phyloP scores from a whole-genome alignment of 768 basidiomycete genomes.

The Lentinula aciculospora region DNA sequence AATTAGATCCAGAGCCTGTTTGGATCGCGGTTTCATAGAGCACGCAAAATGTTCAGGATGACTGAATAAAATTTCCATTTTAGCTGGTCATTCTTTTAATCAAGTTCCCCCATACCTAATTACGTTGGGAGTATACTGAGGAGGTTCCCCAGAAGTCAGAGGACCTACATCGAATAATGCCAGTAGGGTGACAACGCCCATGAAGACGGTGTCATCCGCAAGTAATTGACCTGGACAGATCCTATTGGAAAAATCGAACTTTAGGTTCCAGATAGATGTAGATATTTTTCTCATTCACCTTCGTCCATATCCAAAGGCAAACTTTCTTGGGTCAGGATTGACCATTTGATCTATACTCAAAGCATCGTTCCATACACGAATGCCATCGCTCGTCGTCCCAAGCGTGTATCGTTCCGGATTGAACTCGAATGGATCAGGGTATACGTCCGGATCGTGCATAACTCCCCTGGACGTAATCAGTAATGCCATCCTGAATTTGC shows the following conservation, averaged over 20 bases:
- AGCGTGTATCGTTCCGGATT: slow-evolving; percentile 23
- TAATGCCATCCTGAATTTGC: background rate
- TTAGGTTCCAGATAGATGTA: background rate
- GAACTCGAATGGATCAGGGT: slow-evolving; percentile 25
- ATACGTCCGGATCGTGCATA: slow-evolving; percentile 23
- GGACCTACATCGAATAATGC: slow-evolving; percentile 14
- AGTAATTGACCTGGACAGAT: slow-evolving; percentile 22
- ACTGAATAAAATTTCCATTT: background rate
- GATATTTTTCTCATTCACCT: slow-evolving; percentile 5
- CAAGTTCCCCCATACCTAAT: background rate
- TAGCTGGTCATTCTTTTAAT: background rate
- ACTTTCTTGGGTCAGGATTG: slow-evolving; percentile 10
- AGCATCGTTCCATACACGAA: background rate
- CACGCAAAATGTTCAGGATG: slow-evolving; percentile 8
- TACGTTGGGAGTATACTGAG: background rate
- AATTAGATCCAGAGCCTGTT: background rate
- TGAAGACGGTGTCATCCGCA: slow-evolving; percentile 15
- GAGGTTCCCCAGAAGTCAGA: slow-evolving; percentile 6
- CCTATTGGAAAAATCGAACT: background rate
- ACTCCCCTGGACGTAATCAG: slow-evolving; percentile 17
- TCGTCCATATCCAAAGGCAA: slow-evolving; percentile 16
- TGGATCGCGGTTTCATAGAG: slow-evolving; percentile 2
- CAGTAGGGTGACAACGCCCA: slow-evolving; percentile 15
- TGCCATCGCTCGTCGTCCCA: slow-evolving; percentile 11
- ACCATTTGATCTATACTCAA: slow-evolving; percentile 4